Base-by-base conservation (phyloP, 306 rosid species). In the Casuarina glauca region DNA sequence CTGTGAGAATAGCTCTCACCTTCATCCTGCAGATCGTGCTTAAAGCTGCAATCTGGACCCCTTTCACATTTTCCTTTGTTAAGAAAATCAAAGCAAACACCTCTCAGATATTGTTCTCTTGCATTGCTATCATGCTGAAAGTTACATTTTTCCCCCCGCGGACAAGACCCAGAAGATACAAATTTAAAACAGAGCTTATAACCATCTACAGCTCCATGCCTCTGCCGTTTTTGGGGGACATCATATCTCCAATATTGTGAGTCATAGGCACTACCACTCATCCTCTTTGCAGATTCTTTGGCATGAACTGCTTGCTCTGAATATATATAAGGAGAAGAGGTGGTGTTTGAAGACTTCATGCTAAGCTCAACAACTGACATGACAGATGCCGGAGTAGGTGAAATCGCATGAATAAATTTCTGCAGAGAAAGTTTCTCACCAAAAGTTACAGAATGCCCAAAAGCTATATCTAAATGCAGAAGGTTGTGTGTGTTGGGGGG, bases 171-270 rank as follows among this genome's bases (percentile, higher is more conserved):
- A 75, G 99, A 87, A 49, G 97, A 91, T 41, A 88, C 86, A 79
- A 87, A 95, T 83, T 95, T 95, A 83, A 93, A 95, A 84, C 99
- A 95, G 76, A 91, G 44, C 85, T 78, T 88, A 70, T 92, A 84
- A 74, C 88, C 86, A 74, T 83, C 87, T 70, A 87, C 89, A 79
- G 86, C 79, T 72, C 87, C 97, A 76, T 84, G 81, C 82, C 85
- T 93, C 83, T 80, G 97, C 64, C 96, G 88, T 87, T 95, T 95
- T 69, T 86, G 90, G 38, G 97, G 78, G 82, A 91, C 97, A 80
- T 93, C 99, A 74, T 91, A 95, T 83, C 99, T 95, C 99, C 99
- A 95, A 85, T 87, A 89, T 68, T 95, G 99, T 69, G 93, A 80
- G 82, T 95, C 97, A 78, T 90, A 75, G 74, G 74, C 75, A 75